Evolutionary conservation across 2,329 filamentous ascomycete genomes (phyloP).

Genomic region (Claviceps africana): DNA sequence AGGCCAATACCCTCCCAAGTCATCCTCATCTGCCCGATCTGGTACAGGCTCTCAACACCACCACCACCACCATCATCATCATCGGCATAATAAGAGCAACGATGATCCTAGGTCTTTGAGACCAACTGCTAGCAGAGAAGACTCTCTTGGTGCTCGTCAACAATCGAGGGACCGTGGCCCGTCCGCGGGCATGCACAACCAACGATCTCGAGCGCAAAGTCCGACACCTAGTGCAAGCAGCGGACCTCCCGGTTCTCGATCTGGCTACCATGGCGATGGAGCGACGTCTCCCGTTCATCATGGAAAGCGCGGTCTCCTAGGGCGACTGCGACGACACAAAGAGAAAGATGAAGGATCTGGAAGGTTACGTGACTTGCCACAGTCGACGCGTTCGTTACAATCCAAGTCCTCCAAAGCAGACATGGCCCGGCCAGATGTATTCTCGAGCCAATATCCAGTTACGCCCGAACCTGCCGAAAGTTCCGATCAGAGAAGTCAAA

Average conservation of each 20-base stretch:
- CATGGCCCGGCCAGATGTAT: constrained; percentile 24
- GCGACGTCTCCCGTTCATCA: constrained; percentile 46
- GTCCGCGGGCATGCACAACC: constrained; percentile 30
- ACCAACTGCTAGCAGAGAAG: constrained; percentile 64
- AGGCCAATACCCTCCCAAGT: constrained; percentile 38
- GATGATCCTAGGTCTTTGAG: constrained; percentile 52
- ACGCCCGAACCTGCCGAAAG: constrained; percentile 17
- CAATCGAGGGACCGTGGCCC: constrained; percentile 38
- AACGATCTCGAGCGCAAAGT: constrained; percentile 55
- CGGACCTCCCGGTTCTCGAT: constrained; percentile 33
- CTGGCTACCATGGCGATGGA: constrained; percentile 32
- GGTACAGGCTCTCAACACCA: constrained; percentile 49
- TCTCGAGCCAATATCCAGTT: constrained; percentile 18
- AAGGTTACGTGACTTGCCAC: constrained; percentile 33
- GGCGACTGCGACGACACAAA: constrained; percentile 36
- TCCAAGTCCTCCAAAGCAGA: constrained; percentile 36
- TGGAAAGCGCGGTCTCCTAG: constrained; percentile 36
- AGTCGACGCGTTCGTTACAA: constrained; percentile 39
- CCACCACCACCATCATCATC: constrained; percentile 28
- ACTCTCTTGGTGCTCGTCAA: constrained; percentile 32
- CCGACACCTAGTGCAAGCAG: constrained; percentile 67
- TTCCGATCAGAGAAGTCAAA: constrained; percentile 14
- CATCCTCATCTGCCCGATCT: constrained; percentile 48
- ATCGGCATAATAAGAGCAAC: constrained; percentile 56
- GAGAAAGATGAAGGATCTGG: constrained; percentile 38